phyloP scores from a whole-genome alignment of 2,329 filamentous ascomycete species.

The Paradendryphiella salina region DNA sequence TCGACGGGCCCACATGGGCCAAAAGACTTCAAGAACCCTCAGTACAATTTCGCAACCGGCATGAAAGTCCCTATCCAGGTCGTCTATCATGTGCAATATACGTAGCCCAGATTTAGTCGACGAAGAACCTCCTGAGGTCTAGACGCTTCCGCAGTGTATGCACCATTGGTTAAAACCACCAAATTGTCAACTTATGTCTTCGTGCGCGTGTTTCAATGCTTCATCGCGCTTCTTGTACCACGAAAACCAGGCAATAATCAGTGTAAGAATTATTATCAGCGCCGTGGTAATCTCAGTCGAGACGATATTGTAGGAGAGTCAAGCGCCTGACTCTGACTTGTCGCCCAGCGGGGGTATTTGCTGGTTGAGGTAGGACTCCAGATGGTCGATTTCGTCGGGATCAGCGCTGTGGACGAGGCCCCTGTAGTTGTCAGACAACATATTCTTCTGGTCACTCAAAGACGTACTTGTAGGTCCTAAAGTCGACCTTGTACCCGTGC shows the following conservation, averaged over 20 bases:
- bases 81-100: background rate
- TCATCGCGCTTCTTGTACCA: conserved; percentile 28
- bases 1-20: background rate
- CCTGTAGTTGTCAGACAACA: conserved; percentile 48
- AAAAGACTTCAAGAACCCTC: too few relatives aligned
- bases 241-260: conserved; percentile 33
- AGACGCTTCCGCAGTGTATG: background rate
- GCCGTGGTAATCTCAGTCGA: conserved; percentile 24
- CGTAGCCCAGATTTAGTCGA: too few relatives aligned
- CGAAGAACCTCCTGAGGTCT: background rate
- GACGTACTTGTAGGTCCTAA: conserved; percentile 73
- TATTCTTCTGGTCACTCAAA: too few relatives aligned
- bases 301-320: conserved; percentile 26
- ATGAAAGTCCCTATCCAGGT: background rate
- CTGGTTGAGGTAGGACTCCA: conserved; percentile 66
- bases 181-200: background rate
- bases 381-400: conserved; percentile 76
- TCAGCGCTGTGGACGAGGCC: conserved; percentile 76
- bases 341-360: conserved; percentile 55
- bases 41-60: too few relatives aligned
- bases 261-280: conserved; percentile 30
- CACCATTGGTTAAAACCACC: background rate
- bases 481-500: conserved; percentile 72
- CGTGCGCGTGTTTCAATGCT: background rate
- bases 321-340: conserved; percentile 36